Base-by-base conservation (phyloP, 2,329 filamentous ascomycete species). In the Chalara sp. region DNA sequence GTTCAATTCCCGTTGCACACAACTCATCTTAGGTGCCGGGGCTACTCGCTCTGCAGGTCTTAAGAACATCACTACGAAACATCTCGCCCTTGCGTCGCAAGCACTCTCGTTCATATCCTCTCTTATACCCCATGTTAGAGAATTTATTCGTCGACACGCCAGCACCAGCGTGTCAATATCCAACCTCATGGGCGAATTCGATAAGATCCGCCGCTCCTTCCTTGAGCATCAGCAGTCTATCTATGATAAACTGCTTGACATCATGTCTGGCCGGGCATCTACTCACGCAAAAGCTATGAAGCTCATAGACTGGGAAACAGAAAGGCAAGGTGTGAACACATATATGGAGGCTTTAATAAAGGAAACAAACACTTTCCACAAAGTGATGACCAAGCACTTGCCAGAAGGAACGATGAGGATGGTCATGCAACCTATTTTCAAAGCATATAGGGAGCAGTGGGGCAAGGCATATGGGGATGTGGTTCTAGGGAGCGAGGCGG, bases 1-100 rank as follows among this genome's bases (percentile, higher is more conserved):
- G 4, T 99, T 97, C 76, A 96, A 99, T 68, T 96, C 90, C 2
- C 86, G 93, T 21, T 91, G 91, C 52, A 95, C 87, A n/a, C 93
- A 99, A 66, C 79, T 99, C 52, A 96, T 99, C 57, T 82, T 99
- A 6, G 93, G 93, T 1, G 93, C 93, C 1, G 93, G 93, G 5
- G 93, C 93, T 4, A 96, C 89, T 5, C 78, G 83, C 35, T 90
- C 87, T 29, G 93, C 91, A 1, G 92, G 92, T 0, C 74, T 99
- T 21, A 96, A 90, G 67, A 96, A 96, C 63, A 99, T 99, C 66
- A 96, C 89, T 0, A 96, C 93, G 0, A 93, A 93, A 61, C 92
- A 99, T 69, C 79, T 99, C 1, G 91, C 93, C 0, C 81, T 97
- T 13, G 91, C 93, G 2, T 91, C 87, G 0, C 92, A 96, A 67